Conservation (phyloP, 495 filamentous ascomycete genomes). For the Jackrogersella multiformis region DNA sequence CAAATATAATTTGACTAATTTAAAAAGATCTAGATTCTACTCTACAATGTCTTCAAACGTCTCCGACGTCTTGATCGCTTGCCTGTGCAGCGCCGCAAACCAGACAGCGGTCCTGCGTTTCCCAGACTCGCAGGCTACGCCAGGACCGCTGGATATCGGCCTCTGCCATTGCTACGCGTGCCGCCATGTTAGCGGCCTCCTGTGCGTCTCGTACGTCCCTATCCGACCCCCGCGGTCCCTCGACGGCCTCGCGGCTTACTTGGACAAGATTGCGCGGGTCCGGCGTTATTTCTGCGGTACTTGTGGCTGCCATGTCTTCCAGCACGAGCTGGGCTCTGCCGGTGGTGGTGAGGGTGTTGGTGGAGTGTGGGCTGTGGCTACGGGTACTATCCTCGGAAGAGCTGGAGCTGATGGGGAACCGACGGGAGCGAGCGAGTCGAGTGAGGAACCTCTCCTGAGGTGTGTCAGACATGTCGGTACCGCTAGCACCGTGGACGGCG, state of each 20-base stretch:
- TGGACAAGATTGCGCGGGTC: slow-evolving; percentile 24
- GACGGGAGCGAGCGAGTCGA: background rate
- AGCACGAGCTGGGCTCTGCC: slow-evolving; percentile 12
- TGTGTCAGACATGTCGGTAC: slow-evolving; percentile 58
- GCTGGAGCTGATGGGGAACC: background rate
- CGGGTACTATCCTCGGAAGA: slow-evolving; percentile 42
- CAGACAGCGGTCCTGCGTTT: slow-evolving; percentile 53
- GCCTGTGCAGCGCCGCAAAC: slow-evolving; percentile 63
- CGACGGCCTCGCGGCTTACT: slow-evolving; percentile 57
- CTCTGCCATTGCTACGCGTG: slow-evolving; percentile 75
- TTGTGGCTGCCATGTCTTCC: slow-evolving; percentile 73
- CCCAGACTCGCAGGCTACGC: slow-evolving; percentile 32
- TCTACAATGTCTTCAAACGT: background rate
- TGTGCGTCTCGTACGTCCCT: slow-evolving; percentile 64
- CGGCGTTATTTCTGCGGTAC: slow-evolving; percentile 71
- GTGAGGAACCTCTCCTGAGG: slow-evolving; percentile 29
- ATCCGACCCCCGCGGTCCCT: slow-evolving; percentile 45
- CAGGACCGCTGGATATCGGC: slow-evolving; percentile 41
- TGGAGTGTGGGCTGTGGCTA: slow-evolving; percentile 47
- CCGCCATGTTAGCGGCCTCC: slow-evolving; percentile 66
- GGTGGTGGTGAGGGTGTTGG: slow-evolving; percentile 44
- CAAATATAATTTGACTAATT: background rate
- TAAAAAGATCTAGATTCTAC: no score
- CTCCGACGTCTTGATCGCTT: slow-evolving; percentile 52
- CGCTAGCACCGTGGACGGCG: slow-evolving; percentile 65